Percentiles rank a stretch among this genome's conserved stretches.
phyloP scores from a whole-genome alignment of 495 filamentous ascomycete species.

The Aspergillus diversus region DNA sequence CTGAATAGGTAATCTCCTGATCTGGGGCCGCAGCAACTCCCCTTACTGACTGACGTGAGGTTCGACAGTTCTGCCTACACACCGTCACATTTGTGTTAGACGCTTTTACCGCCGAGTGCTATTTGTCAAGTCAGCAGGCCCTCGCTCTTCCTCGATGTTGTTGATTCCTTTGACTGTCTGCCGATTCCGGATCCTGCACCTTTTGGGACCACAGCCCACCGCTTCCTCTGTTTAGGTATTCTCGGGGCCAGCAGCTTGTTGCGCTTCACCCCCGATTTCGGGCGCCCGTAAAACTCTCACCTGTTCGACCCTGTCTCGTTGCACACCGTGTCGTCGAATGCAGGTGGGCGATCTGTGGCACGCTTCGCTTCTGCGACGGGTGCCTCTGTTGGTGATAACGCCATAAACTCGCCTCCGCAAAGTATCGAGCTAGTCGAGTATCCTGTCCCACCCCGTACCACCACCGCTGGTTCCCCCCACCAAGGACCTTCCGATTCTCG shows the following conservation, averaged over 20 bases:
- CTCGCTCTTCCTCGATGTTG: neutral
- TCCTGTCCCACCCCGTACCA: conserved; percentile 25
- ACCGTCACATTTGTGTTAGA: neutral
- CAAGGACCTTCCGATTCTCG: conserved; percentile 9
- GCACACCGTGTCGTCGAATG: conserved; percentile 36
- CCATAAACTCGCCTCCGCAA: conserved; percentile 35
- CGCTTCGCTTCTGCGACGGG: conserved; percentile 35
- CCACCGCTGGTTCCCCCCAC: conserved; percentile 3
- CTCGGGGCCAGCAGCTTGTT: neutral
- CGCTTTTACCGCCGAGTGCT: neutral
- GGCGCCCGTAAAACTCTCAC: neutral
- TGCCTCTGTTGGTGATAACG: conserved; percentile 27
- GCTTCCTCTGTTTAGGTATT: neutral
- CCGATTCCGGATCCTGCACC: neutral
- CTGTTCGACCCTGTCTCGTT: conserved; percentile 7
- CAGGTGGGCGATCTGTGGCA: conserved; percentile 29
- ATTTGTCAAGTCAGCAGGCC: neutral
- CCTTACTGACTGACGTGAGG: conserved; percentile 1
- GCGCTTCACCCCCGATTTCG: neutral
- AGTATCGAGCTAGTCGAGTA: conserved; percentile 38
- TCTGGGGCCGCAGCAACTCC: neutral
- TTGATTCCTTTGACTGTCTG: neutral
- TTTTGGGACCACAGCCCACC: neutral
- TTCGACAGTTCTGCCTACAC: neutral
- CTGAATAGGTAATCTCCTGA: neutral